phyloP scores from a whole-genome alignment of 1,284 basidiomycete species.

The Apiotrichum mycotoxinovorans region DNA sequence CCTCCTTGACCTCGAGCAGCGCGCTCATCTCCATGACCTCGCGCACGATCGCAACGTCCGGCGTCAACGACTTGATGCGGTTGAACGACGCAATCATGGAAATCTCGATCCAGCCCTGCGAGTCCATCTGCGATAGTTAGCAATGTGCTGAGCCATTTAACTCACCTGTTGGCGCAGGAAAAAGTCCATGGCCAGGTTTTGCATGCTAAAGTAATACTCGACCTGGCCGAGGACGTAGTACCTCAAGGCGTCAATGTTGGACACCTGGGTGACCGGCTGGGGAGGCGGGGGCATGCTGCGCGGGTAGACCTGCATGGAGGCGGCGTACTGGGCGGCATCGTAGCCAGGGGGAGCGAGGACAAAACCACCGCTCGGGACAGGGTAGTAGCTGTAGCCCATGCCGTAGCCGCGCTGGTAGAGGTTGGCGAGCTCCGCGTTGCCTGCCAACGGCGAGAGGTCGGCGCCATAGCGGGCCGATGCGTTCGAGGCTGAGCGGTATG shows the following conservation, averaged over 20 bases:
- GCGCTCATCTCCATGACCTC: constrained; percentile 68
- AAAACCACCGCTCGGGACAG: constrained; percentile 20
- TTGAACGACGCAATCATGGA: constrained; percentile 79
- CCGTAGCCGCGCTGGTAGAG: constrained; percentile 26
- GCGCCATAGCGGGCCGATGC: constrained; percentile 18
- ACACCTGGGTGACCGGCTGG: constrained; percentile 56
- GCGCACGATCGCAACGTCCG: constrained; percentile 62
- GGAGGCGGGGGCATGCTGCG: constrained; percentile 53
- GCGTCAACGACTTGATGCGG: constrained; percentile 68
- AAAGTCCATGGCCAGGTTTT: constrained; percentile 79
- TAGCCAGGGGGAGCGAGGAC: constrained; percentile 14
- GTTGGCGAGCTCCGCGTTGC: constrained; percentile 15
- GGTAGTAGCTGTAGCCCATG: constrained; percentile 31
- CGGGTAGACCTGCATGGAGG: constrained; percentile 7
- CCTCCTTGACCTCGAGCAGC: constrained; percentile 65
- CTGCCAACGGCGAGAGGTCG: constrained; percentile 16
- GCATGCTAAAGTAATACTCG: constrained; percentile 82
- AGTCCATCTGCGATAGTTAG: constrained; percentile 71
- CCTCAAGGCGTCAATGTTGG: constrained; percentile 61
- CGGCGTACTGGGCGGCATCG: constrained; percentile 8
- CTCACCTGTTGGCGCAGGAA: constrained; percentile 70
- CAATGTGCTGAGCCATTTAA: background rate
- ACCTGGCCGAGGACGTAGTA: constrained; percentile 69
- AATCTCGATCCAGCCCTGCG: constrained; percentile 80
- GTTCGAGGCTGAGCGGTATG: background rate